A percentile compares a stretch with the other conserved stretches of the same genome.
Evolutionary conservation across 257 asterid genomes (phyloP).

Genomic region (Leptodermis oblonga): DNA sequence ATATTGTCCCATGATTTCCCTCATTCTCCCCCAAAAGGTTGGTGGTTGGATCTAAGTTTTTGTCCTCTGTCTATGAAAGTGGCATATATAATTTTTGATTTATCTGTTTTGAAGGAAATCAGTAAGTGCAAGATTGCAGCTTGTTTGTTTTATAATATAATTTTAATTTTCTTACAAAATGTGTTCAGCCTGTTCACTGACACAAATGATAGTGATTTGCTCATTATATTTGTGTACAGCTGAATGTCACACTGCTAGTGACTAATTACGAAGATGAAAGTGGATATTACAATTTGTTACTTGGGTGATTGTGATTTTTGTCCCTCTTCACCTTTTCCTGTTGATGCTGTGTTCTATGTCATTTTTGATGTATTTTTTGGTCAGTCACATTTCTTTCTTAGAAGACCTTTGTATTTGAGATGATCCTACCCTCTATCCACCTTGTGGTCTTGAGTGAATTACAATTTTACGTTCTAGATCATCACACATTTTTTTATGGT

Average conservation of each 20-base stretch:
- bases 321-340: neutral
- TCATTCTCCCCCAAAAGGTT: slow-evolving; percentile 91
- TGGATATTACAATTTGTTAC: neutral
- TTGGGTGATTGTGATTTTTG: neutral
- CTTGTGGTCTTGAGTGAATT: too few species aligned
- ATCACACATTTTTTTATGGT: neutral
- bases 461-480: neutral
- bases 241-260: neutral
- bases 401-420: neutral
- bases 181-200: too few species aligned
- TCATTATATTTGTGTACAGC: neutral
- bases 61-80: neutral
- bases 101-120: neutral
- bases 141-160: neutral
- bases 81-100: neutral
- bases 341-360: neutral
- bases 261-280: neutral
- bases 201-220: too few species aligned
- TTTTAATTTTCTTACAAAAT: too few species aligned
- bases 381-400: slow-evolving; percentile 3
- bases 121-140: neutral
- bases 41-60: slow-evolving; percentile 8
- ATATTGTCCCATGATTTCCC: slow-evolving; percentile 88
- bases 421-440: too few species aligned
- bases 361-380: neutral